phyloP scores from a whole-genome alignment of 2,329 filamentous ascomycete genomes.

The Monilinia fructicola region DNA sequence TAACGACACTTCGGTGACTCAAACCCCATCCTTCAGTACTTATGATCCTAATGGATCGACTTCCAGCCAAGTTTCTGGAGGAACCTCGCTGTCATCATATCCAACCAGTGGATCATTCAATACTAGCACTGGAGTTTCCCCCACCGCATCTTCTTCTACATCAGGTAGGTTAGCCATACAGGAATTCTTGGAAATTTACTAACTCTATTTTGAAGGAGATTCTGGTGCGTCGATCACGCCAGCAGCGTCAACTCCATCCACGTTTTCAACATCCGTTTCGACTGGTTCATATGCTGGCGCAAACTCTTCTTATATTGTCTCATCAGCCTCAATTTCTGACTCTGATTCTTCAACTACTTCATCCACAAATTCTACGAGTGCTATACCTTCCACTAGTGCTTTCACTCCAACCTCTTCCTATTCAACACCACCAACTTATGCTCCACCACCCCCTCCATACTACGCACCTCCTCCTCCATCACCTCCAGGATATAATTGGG shows the following conservation, averaged over 20 bases:
- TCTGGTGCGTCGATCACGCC: slow-evolving; percentile 22
- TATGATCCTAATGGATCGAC: slow-evolving; percentile 7
- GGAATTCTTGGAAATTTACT: neutral
- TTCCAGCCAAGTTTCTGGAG: slow-evolving; percentile 16
- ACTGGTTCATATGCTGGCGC: slow-evolving; percentile 13
- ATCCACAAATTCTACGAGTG: slow-evolving; percentile 9
- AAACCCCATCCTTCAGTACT: slow-evolving; percentile 5
- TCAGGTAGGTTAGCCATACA: slow-evolving; percentile 6
- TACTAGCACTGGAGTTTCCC: slow-evolving; percentile 11
- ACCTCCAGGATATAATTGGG: slow-evolving; percentile 19
- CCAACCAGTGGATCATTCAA: slow-evolving; percentile 5
- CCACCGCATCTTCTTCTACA: slow-evolving; percentile 1
- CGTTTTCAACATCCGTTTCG: slow-evolving; percentile 26
- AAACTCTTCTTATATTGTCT: slow-evolving; percentile 16
- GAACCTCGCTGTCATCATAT: slow-evolving; percentile 3
- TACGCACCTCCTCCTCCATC: slow-evolving; percentile 19
- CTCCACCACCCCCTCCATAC: slow-evolving; percentile 24
- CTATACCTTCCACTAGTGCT: slow-evolving; percentile 6
- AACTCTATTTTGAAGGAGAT: slow-evolving; percentile 14
- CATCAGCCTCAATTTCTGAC: slow-evolving; percentile 15
- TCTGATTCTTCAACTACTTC: neutral
- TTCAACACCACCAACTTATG: slow-evolving; percentile 17
- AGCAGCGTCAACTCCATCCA: slow-evolving; percentile 23
- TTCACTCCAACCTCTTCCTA: slow-evolving; percentile 3
- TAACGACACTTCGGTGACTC: neutral